Percentiles rank a stretch among this genome's conserved stretches.
These are phyloP conservation scores for Agaricus sinodeliciosus DNA, from an alignment of 768 basidiomycete genomes.

Conservation along the genomic window DNA sequence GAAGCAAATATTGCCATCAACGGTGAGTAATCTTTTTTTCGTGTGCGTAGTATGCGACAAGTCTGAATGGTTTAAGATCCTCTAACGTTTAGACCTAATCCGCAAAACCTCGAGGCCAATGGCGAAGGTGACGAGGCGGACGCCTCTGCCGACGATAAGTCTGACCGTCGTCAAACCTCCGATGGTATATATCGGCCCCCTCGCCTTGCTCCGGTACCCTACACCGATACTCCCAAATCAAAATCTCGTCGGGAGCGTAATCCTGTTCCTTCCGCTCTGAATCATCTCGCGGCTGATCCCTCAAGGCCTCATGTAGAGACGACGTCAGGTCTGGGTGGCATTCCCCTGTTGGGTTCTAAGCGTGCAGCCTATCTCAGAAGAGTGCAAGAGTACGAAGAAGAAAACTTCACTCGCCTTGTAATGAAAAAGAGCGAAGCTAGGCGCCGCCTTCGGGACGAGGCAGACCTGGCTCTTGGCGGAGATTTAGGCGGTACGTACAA, in stretches of 20 bases:
- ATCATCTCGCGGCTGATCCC: slow-evolving; percentile 58
- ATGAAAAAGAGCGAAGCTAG: slow-evolving; percentile 85
- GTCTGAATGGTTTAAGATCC: slow-evolving; percentile 52
- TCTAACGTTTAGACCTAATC: slow-evolving; percentile 88
- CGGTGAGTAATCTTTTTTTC: slow-evolving; percentile 37
- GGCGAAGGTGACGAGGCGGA: slow-evolving; percentile 13
- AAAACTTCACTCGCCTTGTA: slow-evolving; percentile 85
- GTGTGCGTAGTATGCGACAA: neutral
- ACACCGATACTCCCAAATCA: slow-evolving; percentile 45
- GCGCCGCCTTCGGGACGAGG: slow-evolving; percentile 73
- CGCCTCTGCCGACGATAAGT: slow-evolving; percentile 11
- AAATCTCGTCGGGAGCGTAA: slow-evolving; percentile 42
- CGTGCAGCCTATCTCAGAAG: slow-evolving; percentile 76
- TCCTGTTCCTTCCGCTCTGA: slow-evolving; percentile 61
- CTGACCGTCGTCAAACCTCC: slow-evolving; percentile 6
- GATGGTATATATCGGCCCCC: slow-evolving; percentile 79
- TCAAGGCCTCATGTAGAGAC: slow-evolving; percentile 66
- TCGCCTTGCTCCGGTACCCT: slow-evolving; percentile 84
- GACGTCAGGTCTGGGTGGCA: slow-evolving; percentile 63
- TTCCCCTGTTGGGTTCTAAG: slow-evolving; percentile 48
- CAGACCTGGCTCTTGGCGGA: slow-evolving; percentile 81
- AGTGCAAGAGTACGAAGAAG: slow-evolving; percentile 88
- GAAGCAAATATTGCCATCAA: slow-evolving; percentile 39
- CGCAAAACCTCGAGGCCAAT: slow-evolving; percentile 53
- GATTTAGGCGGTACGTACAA: slow-evolving; percentile 37